A percentile compares a stretch with the other conserved stretches of the same genome.
phyloP scores from a whole-genome alignment of 352 stramenopile species.

The Globisporangium carolinianum region DNA sequence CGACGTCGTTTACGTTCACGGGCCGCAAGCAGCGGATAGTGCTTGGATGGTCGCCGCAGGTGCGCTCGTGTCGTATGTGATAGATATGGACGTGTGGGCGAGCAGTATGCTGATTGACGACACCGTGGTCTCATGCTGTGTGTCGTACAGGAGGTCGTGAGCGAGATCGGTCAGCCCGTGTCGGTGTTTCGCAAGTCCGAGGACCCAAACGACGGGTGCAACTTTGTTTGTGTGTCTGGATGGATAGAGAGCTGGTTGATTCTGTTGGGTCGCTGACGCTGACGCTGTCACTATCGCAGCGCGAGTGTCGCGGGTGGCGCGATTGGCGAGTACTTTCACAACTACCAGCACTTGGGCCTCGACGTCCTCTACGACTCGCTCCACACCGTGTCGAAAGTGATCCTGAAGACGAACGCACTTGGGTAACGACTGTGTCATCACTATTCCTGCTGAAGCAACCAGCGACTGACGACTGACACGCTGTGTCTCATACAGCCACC shows the following conservation, averaged over 20 bases:
- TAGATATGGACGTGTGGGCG: background rate
- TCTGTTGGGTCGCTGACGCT: background rate
- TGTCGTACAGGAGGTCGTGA: conserved; percentile 54
- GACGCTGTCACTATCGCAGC: conserved; percentile 8
- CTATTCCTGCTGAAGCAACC: background rate
- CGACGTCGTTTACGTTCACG: conserved; percentile 43
- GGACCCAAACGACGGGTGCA: conserved; percentile 59
- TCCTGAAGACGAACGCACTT: conserved; percentile 75
- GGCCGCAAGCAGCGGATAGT: conserved; percentile 57
- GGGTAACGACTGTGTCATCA: conserved; percentile 23
- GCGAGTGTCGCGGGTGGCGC: conserved; percentile 43
- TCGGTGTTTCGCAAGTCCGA: conserved; percentile 77
- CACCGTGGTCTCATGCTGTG: no score
- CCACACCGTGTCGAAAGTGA: conserved; percentile 68
- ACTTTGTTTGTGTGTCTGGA: background rate
- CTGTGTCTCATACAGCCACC: conserved; percentile 28
- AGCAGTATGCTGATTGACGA: no score
- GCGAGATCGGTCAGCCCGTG: conserved; percentile 61
- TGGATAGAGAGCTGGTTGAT: background rate
- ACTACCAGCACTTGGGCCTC: conserved; percentile 75
- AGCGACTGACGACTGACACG: no score
- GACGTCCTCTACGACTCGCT: conserved; percentile 73
- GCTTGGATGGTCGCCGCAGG: conserved; percentile 77
- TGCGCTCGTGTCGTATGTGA: conserved; percentile 12
- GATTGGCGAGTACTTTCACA: conserved; percentile 78